Percentiles rank a stretch among this genome's conserved stretches.
Conservation (phyloP, 2,329 filamentous ascomycete species). For the Fusarium sp. region DNA sequence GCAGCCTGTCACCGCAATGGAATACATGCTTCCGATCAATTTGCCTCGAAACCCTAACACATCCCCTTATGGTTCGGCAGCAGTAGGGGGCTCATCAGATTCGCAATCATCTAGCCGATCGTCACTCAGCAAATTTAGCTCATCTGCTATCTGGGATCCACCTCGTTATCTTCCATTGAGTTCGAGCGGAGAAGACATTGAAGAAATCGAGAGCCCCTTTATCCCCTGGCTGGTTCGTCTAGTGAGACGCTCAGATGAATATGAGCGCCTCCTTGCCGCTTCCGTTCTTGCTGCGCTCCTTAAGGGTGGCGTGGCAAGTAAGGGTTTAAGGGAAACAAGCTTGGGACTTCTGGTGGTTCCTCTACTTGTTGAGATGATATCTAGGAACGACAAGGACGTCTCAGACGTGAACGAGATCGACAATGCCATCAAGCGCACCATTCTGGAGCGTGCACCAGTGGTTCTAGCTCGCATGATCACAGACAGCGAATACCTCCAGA, state of each 20-base stretch:
- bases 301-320: constrained; percentile 76
- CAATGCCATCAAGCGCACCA: constrained; percentile 54
- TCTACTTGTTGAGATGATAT: constrained; percentile 75
- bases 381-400: constrained; percentile 62
- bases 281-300: constrained; percentile 79
- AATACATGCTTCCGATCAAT: constrained; percentile 71
- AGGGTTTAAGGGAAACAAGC: constrained; percentile 71
- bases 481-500: constrained; percentile 85
- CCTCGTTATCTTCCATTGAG: constrained; percentile 50
- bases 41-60: constrained; percentile 52
- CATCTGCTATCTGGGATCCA: constrained; percentile 53
- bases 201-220: constrained; percentile 78
- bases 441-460: constrained; percentile 80
- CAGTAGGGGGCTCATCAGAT: constrained; percentile 40
- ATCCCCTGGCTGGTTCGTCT: constrained; percentile 81
- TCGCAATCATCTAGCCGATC: constrained; percentile 51
- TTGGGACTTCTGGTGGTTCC: constrained; percentile 80
- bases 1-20: constrained; percentile 62
- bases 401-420: constrained; percentile 57
- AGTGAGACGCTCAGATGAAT: constrained; percentile 69
- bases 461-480: constrained; percentile 84
- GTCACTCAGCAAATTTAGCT: constrained; percentile 50
- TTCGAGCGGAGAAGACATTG: constrained; percentile 57
- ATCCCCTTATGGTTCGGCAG: constrained; percentile 42
- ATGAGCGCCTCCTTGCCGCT: constrained; percentile 77